Percentiles rank a stretch among this genome's conserved stretches.
Conservation (phyloP, 768 basidiomycete species). For the Mycena venus region DNA sequence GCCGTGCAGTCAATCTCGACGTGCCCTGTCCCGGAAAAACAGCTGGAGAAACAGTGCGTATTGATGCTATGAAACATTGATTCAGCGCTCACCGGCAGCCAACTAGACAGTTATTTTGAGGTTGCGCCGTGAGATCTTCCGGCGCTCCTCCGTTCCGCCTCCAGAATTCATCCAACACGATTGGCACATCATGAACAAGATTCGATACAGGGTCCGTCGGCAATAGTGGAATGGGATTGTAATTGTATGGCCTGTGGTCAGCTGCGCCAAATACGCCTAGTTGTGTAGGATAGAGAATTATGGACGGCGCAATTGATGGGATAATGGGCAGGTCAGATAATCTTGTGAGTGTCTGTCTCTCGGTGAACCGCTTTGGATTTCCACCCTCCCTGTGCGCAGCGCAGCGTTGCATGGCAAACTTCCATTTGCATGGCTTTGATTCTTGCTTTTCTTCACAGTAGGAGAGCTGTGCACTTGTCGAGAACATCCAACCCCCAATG, state of each 20-base stretch:
- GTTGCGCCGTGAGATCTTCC: not conserved
- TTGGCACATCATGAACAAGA: not conserved
- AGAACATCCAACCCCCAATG: too few relatives aligned
- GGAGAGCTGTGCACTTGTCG: too few relatives aligned
- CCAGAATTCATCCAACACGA: not conserved
- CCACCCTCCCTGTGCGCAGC: too few relatives aligned
- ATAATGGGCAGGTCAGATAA: too few relatives aligned
- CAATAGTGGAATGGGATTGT: not conserved
- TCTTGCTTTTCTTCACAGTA: too few relatives aligned
- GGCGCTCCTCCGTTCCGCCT: conserved; percentile 2
- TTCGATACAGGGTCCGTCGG: not conserved
- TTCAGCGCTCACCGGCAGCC: not conserved
- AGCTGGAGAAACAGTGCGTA: conserved; percentile 8
- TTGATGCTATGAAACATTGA: too few relatives aligned
- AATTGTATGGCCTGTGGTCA: not conserved
- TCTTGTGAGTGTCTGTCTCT: too few relatives aligned
- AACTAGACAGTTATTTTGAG: conserved; percentile 2
- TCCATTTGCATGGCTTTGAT: too few relatives aligned
- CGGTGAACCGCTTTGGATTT: too few relatives aligned
- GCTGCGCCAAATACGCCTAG: not conserved
- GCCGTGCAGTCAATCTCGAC: not conserved
- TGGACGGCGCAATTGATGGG: not conserved
- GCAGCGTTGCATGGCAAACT: too few relatives aligned
- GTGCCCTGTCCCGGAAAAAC: not conserved
- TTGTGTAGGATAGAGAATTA: not conserved